A percentile compares a stretch with the other conserved stretches of the same genome.
phyloP scores from a whole-genome alignment of 768 basidiomycete genomes.

The Tulasnella sp. region DNA sequence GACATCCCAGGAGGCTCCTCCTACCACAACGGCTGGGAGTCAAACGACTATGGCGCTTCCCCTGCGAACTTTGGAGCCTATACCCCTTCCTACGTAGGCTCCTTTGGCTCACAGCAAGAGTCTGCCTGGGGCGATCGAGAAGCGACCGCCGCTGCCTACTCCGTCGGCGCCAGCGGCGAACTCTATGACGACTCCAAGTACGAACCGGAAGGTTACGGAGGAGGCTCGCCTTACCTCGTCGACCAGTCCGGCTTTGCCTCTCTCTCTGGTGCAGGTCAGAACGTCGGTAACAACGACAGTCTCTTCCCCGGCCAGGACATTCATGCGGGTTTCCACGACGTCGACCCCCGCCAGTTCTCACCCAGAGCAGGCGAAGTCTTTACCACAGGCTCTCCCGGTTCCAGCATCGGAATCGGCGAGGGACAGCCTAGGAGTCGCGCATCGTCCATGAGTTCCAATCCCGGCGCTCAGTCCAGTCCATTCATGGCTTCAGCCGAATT shows the following conservation, averaged over 20 bases:
- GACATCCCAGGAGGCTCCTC: slow-evolving; percentile 1
- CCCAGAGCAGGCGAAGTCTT: slow-evolving; percentile 11
- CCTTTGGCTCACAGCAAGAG: slow-evolving; percentile 14
- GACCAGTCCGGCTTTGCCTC: slow-evolving; percentile 14
- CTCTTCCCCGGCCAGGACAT: background rate
- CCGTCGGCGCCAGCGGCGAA: background rate
- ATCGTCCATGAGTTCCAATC: slow-evolving; percentile 18
- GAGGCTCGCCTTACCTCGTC: background rate
- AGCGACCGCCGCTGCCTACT: background rate
- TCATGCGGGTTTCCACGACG: background rate
- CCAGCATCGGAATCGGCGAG: slow-evolving; percentile 12
- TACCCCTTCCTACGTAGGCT: slow-evolving; percentile 23
- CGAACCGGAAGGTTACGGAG: slow-evolving; percentile 17
- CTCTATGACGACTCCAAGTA: slow-evolving; percentile 24
- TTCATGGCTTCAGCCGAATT: background rate
- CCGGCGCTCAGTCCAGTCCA: slow-evolving; percentile 16
- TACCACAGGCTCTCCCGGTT: background rate
- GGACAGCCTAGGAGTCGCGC: slow-evolving; percentile 6
- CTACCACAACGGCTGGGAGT: slow-evolving; percentile 10
- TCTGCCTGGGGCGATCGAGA: slow-evolving; percentile 22
- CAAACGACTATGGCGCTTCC: slow-evolving; percentile 5
- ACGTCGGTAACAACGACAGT: background rate
- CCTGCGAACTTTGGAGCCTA: background rate
- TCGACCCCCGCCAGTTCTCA: slow-evolving; percentile 16
- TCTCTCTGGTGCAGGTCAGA: background rate